Evolutionary conservation across 2,329 filamentous ascomycete species (phyloP), one percentile per base, ranked within the genome.

Genomic region (Balansia obtecta): DNA sequence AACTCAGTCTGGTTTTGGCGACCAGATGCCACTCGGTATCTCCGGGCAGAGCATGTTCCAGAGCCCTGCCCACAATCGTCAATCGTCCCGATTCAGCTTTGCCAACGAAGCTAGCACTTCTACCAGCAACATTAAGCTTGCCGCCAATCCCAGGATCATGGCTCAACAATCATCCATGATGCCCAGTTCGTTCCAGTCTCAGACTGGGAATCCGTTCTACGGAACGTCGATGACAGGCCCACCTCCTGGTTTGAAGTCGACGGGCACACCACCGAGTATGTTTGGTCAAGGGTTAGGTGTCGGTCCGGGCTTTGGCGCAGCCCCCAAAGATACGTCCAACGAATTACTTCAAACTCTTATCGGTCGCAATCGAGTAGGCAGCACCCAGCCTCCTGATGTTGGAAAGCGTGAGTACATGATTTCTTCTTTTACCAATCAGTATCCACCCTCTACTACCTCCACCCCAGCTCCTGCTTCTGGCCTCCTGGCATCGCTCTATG

Each of bases 391-490:
- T 68, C 83, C 86, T 71, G 89, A 95, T 73, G 79, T 83, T 71
- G 83, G 83, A 82, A 95, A 95, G 88, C 89, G 89, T 95, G 89
- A 95, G 89, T 95, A 86, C 77, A 85, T 88, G 77, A 86, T 90
- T 82, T 87, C 88, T 84, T 87, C 85, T 75, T 87, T 90, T 73
- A 83, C 86, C 72, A 87, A 86, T 69, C 86, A 90, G 76, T 87
- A 88, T 74, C 85, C 84, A 72, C 76, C 82, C 72, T 86, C 85
- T 75, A 75, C 84, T 75, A 83, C 80, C 75, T 87, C 85, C 69
- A 85, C 83, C 74, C 83, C 84, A 73, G 85, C 84, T 83, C 85
- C 86, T 87, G 85, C 86, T 82, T 83, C 88, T 77, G 84, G 85
- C 77, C 85, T 90, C 78, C 77, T 91, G 75, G 85, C 81, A 80